Evolutionary conservation across 176 grass and related monocot genomes (phyloP), one percentile per base, ranked within the genome.

Genomic region (Oryza nivara): DNA sequence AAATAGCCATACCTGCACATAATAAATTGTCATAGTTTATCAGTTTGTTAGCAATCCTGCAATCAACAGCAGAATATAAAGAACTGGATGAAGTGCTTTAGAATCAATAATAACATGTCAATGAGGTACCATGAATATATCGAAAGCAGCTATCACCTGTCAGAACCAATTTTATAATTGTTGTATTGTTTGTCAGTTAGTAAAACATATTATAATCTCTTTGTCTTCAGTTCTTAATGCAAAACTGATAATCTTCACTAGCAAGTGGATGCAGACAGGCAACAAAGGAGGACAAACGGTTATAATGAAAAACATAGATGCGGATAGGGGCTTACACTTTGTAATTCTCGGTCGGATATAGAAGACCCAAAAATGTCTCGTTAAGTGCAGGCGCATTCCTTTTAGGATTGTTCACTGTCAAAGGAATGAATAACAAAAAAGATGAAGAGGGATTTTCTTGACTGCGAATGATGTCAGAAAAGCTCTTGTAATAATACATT

Each of bases 371-470:
- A 86, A 94, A 99, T 45, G 93, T 91, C 84, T 99, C 96, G 26
- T 99, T 99, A 71, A 99, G 78, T 72, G 90, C 92, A 45, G 93
- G 87, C 3, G 88, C 89, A 10, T 88, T 94, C 88, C 84, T 96
- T 87, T 94, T 99, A 86, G 96, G 96, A 87, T 99, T 99, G 89
- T 91, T 96, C 64, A 99, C 96, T 96, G 91, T 45, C 58, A 94
- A 91, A 22, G 45, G 12, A 83, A 87, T 49, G 26, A 32, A 67
- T 66, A 83, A 63, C 5, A 45, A 75, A 82, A 38, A 1, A 66
- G n/a, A 78, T 30, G 70, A 5, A 5, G 20, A 77, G 16, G 32
- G 5, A 35, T 81, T 3, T 61, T 6, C 28, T 12, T 2, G 14
- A 41, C 1, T 1, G 28, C 38, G 38, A 78, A 43, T 49, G 14